These are phyloP conservation scores for Fusarium decemcellulare DNA, from an alignment of 2,329 filamentous ascomycete genomes.

Conservation along the genomic window DNA sequence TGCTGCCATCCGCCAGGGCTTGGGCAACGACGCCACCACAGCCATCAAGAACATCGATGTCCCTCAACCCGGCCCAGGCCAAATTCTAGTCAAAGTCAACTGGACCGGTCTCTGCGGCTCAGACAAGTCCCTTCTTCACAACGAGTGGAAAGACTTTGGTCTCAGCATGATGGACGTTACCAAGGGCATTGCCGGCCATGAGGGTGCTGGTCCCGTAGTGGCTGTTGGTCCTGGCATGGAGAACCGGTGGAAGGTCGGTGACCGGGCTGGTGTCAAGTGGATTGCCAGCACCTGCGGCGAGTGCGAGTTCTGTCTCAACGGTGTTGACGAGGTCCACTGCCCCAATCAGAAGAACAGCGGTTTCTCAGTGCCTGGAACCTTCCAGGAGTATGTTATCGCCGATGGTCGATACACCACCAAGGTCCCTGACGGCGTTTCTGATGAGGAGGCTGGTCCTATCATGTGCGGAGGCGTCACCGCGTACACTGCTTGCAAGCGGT, in stretches of 20 bases:
- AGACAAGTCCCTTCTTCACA: slow-evolving; percentile 43
- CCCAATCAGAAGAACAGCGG: slow-evolving; percentile 80
- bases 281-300: slow-evolving; percentile 85
- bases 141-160: slow-evolving; percentile 44
- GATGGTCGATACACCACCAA: slow-evolving; percentile 86
- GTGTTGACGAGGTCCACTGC: slow-evolving; percentile 84
- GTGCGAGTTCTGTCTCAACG: slow-evolving; percentile 83
- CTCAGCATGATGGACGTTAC: slow-evolving; percentile 34
- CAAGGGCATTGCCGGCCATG: slow-evolving; percentile 74
- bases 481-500: slow-evolving; percentile 86
- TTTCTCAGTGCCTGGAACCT: slow-evolving; percentile 89
- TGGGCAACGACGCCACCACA: slow-evolving; percentile 25
- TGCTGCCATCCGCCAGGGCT: slow-evolving; percentile 43
- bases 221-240: slow-evolving; percentile 80
- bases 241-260: slow-evolving; percentile 79
- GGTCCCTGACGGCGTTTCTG: slow-evolving; percentile 78
- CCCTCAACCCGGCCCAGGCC: slow-evolving; percentile 34
- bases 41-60: slow-evolving; percentile 37
- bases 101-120: slow-evolving; percentile 46
- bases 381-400: slow-evolving; percentile 89
- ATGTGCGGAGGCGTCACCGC: slow-evolving; percentile 87
- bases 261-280: slow-evolving; percentile 90
- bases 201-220: slow-evolving; percentile 86
- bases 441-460: slow-evolving; percentile 83
- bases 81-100: slow-evolving; percentile 43